Evolutionary conservation across 2,329 filamentous ascomycete species (phyloP).

Genomic region (Xylaria sp.): DNA sequence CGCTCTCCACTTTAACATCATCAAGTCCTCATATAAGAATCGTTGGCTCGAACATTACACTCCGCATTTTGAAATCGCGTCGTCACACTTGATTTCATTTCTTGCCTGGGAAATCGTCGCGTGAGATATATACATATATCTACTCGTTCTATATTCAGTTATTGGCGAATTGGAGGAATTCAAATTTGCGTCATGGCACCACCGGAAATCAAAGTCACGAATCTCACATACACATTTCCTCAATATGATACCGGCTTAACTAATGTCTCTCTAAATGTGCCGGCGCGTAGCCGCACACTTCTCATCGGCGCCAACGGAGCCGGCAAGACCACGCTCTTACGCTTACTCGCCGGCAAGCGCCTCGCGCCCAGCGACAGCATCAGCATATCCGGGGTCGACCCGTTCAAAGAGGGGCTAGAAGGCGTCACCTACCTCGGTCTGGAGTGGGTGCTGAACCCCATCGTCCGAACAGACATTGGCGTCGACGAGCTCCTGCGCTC

Average conservation of each 20-base stretch:
- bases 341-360: slow-evolving; percentile 93
- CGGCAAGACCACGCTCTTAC: slow-evolving; percentile 95
- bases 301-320: slow-evolving; percentile 97
- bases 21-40: slow-evolving; percentile 32
- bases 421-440: slow-evolving; percentile 97
- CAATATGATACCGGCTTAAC: slow-evolving; percentile 83
- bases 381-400: slow-evolving; percentile 83
- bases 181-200: slow-evolving; percentile 33
- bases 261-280: slow-evolving; percentile 79
- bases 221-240: slow-evolving; percentile 89
- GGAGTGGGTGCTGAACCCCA: slow-evolving; percentile 98
- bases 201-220: slow-evolving; percentile 72
- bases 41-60: not conserved
- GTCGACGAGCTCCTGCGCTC: slow-evolving; percentile 85
- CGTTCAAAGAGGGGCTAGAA: slow-evolving; percentile 89
- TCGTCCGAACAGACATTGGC: slow-evolving; percentile 94
- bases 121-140: not conserved
- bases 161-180: not conserved
- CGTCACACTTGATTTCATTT: not conserved
- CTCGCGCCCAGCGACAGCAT: slow-evolving; percentile 83
- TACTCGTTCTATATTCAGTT: not conserved
- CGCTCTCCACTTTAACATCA: slow-evolving; percentile 29
- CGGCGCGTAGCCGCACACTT: slow-evolving; percentile 85
- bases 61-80: not conserved
- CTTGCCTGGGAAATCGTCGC: not conserved